Conservation (phyloP, 805 yeast species). For the Zygoascus flipseniorum region DNA sequence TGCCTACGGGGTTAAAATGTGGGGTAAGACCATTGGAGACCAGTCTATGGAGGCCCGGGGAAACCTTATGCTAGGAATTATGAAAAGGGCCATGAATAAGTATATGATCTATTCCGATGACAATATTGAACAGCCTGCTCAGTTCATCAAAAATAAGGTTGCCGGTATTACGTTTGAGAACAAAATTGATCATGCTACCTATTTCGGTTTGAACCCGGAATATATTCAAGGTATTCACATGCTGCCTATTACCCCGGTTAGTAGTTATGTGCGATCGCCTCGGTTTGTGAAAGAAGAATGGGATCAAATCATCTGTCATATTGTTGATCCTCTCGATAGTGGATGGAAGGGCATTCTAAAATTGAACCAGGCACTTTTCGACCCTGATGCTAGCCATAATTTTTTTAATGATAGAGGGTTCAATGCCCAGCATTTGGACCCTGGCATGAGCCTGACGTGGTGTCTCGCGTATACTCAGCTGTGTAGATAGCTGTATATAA, state of each 20-base stretch:
- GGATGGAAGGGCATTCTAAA: constrained; percentile 64
- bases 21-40: constrained; percentile 58
- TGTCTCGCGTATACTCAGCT: constrained; percentile 59
- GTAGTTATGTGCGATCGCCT: constrained; percentile 44
- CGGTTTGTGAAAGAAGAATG: constrained; percentile 49
- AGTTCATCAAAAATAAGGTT: constrained; percentile 50
- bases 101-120: constrained; percentile 46
- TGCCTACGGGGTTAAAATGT: constrained; percentile 60
- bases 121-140: constrained; percentile 45
- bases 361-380: constrained; percentile 64
- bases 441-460: constrained; percentile 86
- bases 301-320: constrained; percentile 38
- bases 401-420: constrained; percentile 53
- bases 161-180: constrained; percentile 68
- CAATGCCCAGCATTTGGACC: constrained; percentile 51
- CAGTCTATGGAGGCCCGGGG: constrained; percentile 46
- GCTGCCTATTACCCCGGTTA: constrained; percentile 62
- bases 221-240: constrained; percentile 76
- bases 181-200: constrained; percentile 65
- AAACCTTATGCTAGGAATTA: constrained; percentile 50
- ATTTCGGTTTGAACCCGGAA: constrained; percentile 54
- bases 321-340: constrained; percentile 36
- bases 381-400: constrained; percentile 52
- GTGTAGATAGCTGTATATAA: background rate
- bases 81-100: constrained; percentile 44